These are phyloP conservation scores for Marasmius fiardii DNA, from an alignment of 1,284 basidiomycete genomes.

Conservation along the genomic window DNA sequence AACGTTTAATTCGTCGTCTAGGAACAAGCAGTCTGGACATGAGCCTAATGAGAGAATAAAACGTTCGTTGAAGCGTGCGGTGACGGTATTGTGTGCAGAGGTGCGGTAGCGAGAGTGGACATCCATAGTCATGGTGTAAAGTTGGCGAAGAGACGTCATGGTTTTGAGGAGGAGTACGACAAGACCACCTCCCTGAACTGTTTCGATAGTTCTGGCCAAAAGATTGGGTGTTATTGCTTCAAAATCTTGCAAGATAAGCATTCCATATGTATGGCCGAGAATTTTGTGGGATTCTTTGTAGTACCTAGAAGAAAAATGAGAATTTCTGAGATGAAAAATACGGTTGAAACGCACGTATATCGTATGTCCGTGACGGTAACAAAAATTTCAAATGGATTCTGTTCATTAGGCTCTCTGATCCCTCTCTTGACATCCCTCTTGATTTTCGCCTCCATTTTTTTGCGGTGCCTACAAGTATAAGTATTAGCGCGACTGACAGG, in stretches of 20 bases:
- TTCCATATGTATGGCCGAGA: constrained; percentile 96
- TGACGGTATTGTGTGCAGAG: constrained; percentile 85
- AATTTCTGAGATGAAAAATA: neutral
- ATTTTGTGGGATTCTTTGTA: constrained; percentile 96
- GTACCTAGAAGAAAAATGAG: constrained; percentile 23
- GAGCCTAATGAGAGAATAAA: constrained; percentile 94
- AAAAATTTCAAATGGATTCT: constrained; percentile 98
- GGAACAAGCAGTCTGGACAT: constrained; percentile 86
- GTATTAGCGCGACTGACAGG: too few species aligned
- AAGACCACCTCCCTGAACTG: constrained; percentile 95
- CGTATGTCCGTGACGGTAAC: constrained; percentile 98
- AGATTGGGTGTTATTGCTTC: constrained; percentile 98
- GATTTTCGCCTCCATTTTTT: constrained; percentile 94
- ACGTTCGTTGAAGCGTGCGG: constrained; percentile 97
- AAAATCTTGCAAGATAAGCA: constrained; percentile 97
- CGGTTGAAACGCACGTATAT: constrained; percentile 57
- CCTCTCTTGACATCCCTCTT: constrained; percentile 94
- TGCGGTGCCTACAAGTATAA: constrained; percentile 72
- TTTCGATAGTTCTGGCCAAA: constrained; percentile 96
- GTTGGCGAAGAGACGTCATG: constrained; percentile 90
- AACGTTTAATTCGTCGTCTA: constrained; percentile 98
- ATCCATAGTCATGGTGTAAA: constrained; percentile 98
- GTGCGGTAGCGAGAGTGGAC: constrained; percentile 94
- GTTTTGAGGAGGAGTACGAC: constrained; percentile 92
- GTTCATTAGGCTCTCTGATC: constrained; percentile 91